Conservation (phyloP, 139 green algal species). For the Coccomyxa sp. region DNA sequence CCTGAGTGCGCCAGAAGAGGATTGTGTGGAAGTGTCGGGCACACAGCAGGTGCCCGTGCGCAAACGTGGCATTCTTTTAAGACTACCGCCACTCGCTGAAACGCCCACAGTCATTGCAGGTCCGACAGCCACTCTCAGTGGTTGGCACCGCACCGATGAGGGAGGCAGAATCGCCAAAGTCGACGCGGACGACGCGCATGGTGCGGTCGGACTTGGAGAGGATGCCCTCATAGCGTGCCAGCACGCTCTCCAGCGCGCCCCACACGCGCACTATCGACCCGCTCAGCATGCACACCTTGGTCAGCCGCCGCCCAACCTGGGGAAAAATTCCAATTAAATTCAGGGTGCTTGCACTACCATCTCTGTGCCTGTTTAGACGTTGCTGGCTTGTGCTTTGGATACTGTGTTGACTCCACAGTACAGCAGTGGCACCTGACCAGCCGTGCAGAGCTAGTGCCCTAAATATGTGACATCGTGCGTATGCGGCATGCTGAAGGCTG, state of each 20-base stretch:
- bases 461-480: too few relatives aligned
- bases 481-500: too few relatives aligned
- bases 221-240: slow-evolving; percentile 48
- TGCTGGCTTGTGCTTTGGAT: neutral
- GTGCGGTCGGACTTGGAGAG: slow-evolving; percentile 56
- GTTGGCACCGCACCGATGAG: slow-evolving; percentile 30
- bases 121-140: neutral
- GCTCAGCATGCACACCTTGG: slow-evolving; percentile 58
- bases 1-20: neutral
- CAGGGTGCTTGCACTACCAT: neutral
- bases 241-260: slow-evolving; percentile 70
- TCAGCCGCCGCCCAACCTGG: slow-evolving; percentile 51
- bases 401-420: neutral
- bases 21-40: too few relatives aligned
- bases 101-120: neutral
- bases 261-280: slow-evolving; percentile 74
- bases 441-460: neutral
- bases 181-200: slow-evolving; percentile 66
- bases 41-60: neutral
- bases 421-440: neutral
- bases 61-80: neutral
- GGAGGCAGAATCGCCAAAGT: slow-evolving; percentile 22
- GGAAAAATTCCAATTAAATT: neutral
- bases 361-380: neutral
- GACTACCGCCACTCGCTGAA: neutral